Evolutionary conservation across 257 asterid species (phyloP), one percentile per base, ranked within the genome.

Genomic region (Linderniella brevidens): DNA sequence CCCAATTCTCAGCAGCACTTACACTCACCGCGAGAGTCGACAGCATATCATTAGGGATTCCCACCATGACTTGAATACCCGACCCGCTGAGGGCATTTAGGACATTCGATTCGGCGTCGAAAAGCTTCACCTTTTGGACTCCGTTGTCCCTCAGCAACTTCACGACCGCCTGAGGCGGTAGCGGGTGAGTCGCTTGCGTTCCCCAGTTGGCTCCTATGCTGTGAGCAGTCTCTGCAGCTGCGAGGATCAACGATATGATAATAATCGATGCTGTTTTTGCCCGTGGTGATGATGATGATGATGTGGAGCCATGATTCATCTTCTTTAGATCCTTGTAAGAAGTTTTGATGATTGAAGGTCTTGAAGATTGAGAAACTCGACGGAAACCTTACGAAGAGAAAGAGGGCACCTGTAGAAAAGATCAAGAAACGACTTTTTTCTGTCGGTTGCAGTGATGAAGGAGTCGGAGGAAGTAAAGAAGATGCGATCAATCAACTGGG

Each of bases 121-220:
- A 87, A 17, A 87, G 80, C 60, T 87, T 87, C 61, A 83, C 84
- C 58, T 83, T 80, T 54, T 77, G 77, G 57, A 87, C 66, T 12
- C 95, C 93, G 53, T 87, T 87, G 57, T 80, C 93, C 49, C 60
- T 78, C 1, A 87, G 82, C 61, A 87, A 55, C 77, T 64, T 78
- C 54, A 76, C 92, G 8, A 83, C 70, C 0, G 50, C 71, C 4
- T 77, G 16, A 17, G 88, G 92, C 35, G 75, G 76, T 59, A 87
- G 69, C 45, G 72, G 88, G 55, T 87, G 97, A 47, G 71, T 78
- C 59, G 93, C 54, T 25, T 74, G 97, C 12, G 82, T 87, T 39
- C 97, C 97, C 97, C 97, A 87, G 63, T 87, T 87, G 3, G 77
- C 93, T 41, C 97, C 97, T 9, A 83, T 75, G 52, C 97, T 61